phyloP scores from a whole-genome alignment of 2,329 filamentous ascomycete genomes.

The Xylariaceae sp. region DNA sequence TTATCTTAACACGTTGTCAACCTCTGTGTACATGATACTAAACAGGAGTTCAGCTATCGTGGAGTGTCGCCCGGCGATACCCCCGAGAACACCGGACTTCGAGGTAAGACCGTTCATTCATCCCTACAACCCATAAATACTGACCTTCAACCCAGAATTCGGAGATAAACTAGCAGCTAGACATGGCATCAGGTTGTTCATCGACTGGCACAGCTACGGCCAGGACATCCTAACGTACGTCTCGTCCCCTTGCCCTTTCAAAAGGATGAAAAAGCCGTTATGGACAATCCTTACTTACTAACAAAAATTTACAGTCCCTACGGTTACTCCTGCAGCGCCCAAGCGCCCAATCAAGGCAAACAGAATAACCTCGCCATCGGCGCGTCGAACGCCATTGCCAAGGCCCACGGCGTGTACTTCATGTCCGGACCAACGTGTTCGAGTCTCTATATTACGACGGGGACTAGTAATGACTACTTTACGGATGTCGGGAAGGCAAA shows the following conservation, averaged over 20 bases:
- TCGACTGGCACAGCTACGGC: constrained; percentile 31
- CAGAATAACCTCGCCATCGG: constrained; percentile 35
- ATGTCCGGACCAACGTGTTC: constrained; percentile 36
- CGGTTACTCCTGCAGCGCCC: constrained; percentile 28
- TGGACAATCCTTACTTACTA: constrained; percentile 26
- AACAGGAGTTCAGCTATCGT: constrained; percentile 36
- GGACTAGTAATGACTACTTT: constrained; percentile 31
- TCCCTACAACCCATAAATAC: constrained; percentile 11
- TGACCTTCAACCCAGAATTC: constrained; percentile 36
- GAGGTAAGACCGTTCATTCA: constrained; percentile 19
- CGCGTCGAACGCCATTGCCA: constrained; percentile 21
- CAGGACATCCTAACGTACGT: constrained; percentile 29
- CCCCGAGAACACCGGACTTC: constrained; percentile 42
- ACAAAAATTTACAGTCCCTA: constrained; percentile 22
- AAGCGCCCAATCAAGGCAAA: constrained; percentile 22
- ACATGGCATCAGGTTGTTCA: constrained; percentile 29
- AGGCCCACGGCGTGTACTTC: constrained; percentile 30
- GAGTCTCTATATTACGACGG: constrained; percentile 33
- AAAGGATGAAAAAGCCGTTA: constrained; percentile 20
- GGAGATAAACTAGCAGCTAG: constrained; percentile 39
- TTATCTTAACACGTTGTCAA: no score
- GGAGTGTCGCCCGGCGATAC: constrained; percentile 40
- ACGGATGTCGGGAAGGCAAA: constrained; percentile 28
- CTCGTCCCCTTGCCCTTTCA: neutral
- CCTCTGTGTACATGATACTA: constrained; percentile 1